phyloP scores from a whole-genome alignment of 805 yeast genomes.

The Lachancea meyersii region DNA sequence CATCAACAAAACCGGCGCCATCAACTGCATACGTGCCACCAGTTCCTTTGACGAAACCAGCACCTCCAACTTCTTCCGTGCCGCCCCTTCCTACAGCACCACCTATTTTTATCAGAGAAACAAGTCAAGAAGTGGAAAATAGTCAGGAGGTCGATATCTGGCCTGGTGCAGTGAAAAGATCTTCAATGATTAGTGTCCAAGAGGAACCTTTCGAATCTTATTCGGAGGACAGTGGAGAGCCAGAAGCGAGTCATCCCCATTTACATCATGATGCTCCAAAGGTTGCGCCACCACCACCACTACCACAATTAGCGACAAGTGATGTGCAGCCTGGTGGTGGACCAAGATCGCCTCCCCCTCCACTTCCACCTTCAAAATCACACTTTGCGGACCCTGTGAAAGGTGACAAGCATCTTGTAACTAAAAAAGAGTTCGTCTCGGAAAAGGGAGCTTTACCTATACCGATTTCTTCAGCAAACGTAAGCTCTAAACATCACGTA shows the following conservation, averaged over 20 bases:
- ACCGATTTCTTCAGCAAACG: not conserved
- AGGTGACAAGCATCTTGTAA: not conserved
- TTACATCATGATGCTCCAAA: constrained; percentile 9
- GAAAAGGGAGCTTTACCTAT: constrained; percentile 5
- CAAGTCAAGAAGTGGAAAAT: not conserved
- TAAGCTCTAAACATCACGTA: not conserved
- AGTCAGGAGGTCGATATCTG: not conserved
- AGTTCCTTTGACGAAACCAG: constrained; percentile 7
- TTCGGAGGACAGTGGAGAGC: too few species aligned
- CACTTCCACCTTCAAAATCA: constrained; percentile 7
- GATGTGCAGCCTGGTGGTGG: not conserved
- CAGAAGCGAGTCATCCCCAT: too few species aligned
- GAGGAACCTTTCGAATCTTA: too few species aligned
- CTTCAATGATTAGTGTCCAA: not conserved
- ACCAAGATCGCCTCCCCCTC: constrained; percentile 11
- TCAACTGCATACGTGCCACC: constrained; percentile 1
- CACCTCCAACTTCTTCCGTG: constrained; percentile 8
- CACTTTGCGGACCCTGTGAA: not conserved
- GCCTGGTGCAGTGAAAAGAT: not conserved
- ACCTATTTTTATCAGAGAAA: not conserved
- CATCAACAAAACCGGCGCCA: not conserved
- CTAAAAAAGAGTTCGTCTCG: not conserved
- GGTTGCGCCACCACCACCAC: constrained; percentile 8
- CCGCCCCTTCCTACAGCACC: constrained; percentile 12
- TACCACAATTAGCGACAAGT: constrained; percentile 4